Evolutionary conservation across 345 rosid genomes (phyloP).

Genomic region (Salix purpurea): DNA sequence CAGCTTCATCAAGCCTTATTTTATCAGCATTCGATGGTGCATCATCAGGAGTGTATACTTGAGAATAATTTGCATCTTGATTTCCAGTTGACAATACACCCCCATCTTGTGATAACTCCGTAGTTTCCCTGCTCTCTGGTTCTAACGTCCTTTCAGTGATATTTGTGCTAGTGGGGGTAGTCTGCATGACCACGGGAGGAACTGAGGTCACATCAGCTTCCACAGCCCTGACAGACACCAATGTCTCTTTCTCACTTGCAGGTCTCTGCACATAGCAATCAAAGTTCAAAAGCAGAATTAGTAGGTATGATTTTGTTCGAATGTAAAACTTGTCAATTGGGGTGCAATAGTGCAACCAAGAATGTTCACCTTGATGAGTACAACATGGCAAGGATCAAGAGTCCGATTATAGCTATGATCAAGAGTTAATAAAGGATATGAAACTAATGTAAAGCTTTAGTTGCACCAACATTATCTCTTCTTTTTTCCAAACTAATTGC

Average conservation of each 20-base stretch:
- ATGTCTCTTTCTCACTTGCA: conserved; percentile 41
- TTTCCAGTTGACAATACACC: conserved; percentile 27
- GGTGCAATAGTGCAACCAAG: background rate
- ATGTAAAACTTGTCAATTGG: background rate
- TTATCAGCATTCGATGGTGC: conserved; percentile 46
- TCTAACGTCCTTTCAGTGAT: conserved; percentile 40
- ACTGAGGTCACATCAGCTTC: conserved; percentile 45
- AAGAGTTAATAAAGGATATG: background rate
- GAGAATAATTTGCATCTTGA: conserved; percentile 32
- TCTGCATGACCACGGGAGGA: conserved; percentile 40
- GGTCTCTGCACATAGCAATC: conserved; percentile 36
- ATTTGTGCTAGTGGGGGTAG: conserved; percentile 19
- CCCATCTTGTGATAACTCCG: conserved; percentile 36
- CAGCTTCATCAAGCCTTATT: conserved; percentile 55
- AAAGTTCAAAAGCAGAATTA: background rate
- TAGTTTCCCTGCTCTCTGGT: conserved; percentile 40
- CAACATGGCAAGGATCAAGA: background rate
- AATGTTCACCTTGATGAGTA: background rate
- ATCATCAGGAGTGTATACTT: conserved; percentile 21
- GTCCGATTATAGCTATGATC: too few species aligned
- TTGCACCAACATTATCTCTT: background rate
- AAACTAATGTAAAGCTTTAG: background rate
- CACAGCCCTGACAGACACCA: conserved; percentile 50
- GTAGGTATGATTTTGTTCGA: background rate
- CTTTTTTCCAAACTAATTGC: background rate